phyloP scores from a whole-genome alignment of 345 rosid genomes.

The Carallia brachiata region DNA sequence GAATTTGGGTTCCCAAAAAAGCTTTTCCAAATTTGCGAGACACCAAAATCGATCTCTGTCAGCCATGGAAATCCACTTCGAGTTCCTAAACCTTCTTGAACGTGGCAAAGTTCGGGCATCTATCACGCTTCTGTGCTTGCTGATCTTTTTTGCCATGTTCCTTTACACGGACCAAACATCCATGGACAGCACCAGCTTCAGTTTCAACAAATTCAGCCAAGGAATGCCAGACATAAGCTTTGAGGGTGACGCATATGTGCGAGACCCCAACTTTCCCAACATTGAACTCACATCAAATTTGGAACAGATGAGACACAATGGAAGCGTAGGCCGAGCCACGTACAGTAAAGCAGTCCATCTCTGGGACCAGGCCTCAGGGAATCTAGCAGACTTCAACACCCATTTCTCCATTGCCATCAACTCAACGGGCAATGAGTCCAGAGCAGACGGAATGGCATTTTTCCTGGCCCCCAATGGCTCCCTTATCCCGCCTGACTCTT shows the following conservation, averaged over 20 bases:
- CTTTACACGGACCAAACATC: not conserved
- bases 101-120: no score
- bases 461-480: slow-evolving; percentile 21
- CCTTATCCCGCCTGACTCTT: not conserved
- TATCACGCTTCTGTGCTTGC: no score
- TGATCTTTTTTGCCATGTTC: not conserved
- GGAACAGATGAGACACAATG: not conserved
- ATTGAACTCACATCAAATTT: not conserved
- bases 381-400: slow-evolving; percentile 9
- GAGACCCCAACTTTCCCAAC: not conserved
- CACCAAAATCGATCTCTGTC: no score
- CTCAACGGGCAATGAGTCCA: not conserved
- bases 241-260: not conserved
- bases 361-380: slow-evolving; percentile 16
- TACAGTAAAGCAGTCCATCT: slow-evolving; percentile 6
- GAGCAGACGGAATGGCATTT: slow-evolving; percentile 14
- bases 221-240: not conserved
- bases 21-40: no score
- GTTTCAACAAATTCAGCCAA: not conserved
- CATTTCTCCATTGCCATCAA: slow-evolving; percentile 6
- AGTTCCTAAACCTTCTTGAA: no score
- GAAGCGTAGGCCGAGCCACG: slow-evolving; percentile 11
- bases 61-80: no score
- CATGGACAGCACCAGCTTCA: not conserved
- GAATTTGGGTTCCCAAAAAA: no score